Conservation (phyloP, 345 rosid species). For the Excoecaria agallocha region DNA sequence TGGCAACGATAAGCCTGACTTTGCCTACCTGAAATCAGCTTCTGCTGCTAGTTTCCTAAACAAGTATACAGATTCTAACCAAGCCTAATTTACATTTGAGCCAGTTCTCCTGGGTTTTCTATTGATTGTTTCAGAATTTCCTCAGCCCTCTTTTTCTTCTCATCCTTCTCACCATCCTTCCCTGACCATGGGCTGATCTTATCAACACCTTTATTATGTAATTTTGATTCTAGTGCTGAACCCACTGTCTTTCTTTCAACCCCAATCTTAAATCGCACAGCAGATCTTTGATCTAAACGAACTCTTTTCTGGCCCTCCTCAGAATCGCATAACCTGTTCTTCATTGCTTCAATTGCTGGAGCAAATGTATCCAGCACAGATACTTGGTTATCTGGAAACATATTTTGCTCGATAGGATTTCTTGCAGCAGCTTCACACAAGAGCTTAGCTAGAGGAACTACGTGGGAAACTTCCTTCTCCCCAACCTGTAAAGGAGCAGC, state of each 20-base stretch:
- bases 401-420: constrained; percentile 29
- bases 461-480: constrained; percentile 58
- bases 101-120: constrained; percentile 37
- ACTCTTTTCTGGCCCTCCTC: constrained; percentile 38
- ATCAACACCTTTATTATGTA: constrained; percentile 29
- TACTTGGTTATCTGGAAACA: constrained; percentile 29
- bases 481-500: constrained; percentile 52
- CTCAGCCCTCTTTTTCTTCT: constrained; percentile 41
- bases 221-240: constrained; percentile 24
- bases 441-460: constrained; percentile 46
- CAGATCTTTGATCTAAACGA: constrained; percentile 39
- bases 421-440: constrained; percentile 33
- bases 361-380: constrained; percentile 49
- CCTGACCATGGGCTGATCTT: constrained; percentile 39
- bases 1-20: constrained; percentile 32
- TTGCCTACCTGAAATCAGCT: constrained; percentile 42
- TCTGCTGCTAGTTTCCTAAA: constrained; percentile 35
- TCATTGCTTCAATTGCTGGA: constrained; percentile 50
- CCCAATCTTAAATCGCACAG: constrained; percentile 62
- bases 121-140: constrained; percentile 43
- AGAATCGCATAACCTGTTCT: constrained; percentile 35
- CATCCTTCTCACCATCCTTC: constrained; percentile 43
- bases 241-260: constrained; percentile 37
- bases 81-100: constrained; percentile 60
- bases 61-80: constrained; percentile 46